A percentile compares a stretch with the other conserved stretches of the same genome.
Conservation (phyloP, 139 green algal species). For the Chlamydomonas schloesseri region DNA sequence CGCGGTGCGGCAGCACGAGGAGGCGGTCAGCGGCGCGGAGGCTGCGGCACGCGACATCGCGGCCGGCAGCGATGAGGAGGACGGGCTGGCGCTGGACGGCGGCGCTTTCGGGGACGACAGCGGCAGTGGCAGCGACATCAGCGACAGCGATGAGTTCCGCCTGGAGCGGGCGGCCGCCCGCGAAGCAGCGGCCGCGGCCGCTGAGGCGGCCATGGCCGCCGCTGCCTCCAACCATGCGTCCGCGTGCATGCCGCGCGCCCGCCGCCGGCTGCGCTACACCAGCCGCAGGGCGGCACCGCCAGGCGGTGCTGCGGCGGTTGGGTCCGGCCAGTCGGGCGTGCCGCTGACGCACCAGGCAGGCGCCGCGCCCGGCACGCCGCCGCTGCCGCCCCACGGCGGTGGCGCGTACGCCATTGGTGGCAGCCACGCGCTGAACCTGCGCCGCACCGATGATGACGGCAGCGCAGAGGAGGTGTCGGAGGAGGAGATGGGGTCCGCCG, state of each 20-base stretch:
- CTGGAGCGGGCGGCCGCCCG: background rate
- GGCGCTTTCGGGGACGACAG: background rate
- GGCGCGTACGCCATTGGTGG: slow-evolving; percentile 37
- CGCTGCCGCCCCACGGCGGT: slow-evolving; percentile 20
- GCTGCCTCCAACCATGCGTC: background rate
- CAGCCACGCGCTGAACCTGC: slow-evolving; percentile 53
- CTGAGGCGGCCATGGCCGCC: background rate
- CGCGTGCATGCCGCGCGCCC: slow-evolving; percentile 7
- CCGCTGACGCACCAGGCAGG: background rate
- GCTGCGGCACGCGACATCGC: slow-evolving; percentile 30
- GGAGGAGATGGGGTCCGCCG: slow-evolving; percentile 46
- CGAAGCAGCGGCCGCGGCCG: background rate
- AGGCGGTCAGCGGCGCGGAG: slow-evolving; percentile 35
- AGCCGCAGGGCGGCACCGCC: slow-evolving; percentile 8
- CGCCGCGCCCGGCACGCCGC: background rate
- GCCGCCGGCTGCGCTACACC: slow-evolving; percentile 36
- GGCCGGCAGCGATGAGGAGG: slow-evolving; percentile 28
- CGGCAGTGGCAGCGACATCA: background rate
- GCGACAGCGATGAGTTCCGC: slow-evolving; percentile 8
- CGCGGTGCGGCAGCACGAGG: slow-evolving; percentile 55
- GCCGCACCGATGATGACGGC: slow-evolving; percentile 34
- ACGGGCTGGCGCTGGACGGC: background rate
- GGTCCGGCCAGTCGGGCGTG: background rate
- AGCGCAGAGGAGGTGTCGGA: slow-evolving; percentile 49
- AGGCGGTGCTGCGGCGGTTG: background rate